These are phyloP conservation scores for Codiaeum variegatum DNA, from an alignment of 441 rosid genomes.

Conservation along the genomic window DNA sequence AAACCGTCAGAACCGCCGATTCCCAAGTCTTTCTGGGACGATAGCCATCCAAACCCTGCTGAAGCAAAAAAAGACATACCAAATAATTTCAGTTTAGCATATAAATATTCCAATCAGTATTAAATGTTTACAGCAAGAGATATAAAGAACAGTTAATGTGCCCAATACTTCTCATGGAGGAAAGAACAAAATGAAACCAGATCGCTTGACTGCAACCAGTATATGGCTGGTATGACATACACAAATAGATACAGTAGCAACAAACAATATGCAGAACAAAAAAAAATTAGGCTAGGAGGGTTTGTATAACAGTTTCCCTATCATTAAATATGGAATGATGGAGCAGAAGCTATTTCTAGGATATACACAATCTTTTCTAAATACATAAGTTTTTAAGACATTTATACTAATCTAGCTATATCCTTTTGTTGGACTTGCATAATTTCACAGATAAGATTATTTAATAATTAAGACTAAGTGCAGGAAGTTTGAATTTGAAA, in stretches of 20 bases:
- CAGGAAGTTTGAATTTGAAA: no score
- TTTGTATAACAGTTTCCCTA: not conserved
- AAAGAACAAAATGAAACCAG: not conserved
- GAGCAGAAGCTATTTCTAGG: not conserved
- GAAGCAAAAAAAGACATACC: constrained; percentile 9
- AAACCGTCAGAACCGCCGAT: no score
- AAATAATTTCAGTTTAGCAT: constrained; percentile 7
- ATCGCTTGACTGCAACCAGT: no score
- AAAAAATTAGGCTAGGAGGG: not conserved
- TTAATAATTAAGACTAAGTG: no score
- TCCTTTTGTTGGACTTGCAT: not conserved
- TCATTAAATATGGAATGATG: not conserved
- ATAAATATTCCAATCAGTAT: not conserved
- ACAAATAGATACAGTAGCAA: not conserved
- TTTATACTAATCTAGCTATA: not conserved
- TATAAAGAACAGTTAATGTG: not conserved
- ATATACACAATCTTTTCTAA: not conserved
- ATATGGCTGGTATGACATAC: not conserved
- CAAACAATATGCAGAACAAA: not conserved
- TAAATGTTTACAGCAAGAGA: not conserved
- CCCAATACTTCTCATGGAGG: not conserved
- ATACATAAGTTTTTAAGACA: not conserved
- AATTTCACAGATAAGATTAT: not conserved
- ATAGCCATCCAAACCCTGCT: constrained; percentile 33
- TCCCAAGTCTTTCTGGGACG: constrained; percentile 16